Conservation (phyloP, 768 basidiomycete species). For the Suillus spraguei region DNA sequence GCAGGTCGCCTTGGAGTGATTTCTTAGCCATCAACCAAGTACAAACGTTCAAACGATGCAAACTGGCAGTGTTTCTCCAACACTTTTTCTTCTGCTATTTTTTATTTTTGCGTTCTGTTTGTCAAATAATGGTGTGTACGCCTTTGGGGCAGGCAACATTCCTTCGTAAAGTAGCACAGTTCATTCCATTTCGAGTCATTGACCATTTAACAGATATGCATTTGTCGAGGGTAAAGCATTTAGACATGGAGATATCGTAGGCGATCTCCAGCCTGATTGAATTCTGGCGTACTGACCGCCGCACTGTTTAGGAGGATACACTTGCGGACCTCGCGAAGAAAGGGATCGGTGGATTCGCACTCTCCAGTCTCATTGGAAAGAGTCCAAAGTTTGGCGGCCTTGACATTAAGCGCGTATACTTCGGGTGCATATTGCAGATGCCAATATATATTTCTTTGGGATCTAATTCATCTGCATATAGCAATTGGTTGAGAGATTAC, state of each 20-base stretch:
- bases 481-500: slow-evolving; percentile 91
- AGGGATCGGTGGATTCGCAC: slow-evolving; percentile 57
- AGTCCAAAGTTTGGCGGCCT: slow-evolving; percentile 75
- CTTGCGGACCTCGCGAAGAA: slow-evolving; percentile 63
- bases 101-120: slow-evolving; percentile 59
- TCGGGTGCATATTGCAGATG: slow-evolving; percentile 53
- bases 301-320: slow-evolving; percentile 61
- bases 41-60: slow-evolving; percentile 11
- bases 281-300: neutral
- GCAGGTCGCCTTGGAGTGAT: too few species aligned
- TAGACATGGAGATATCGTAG: slow-evolving; percentile 86
- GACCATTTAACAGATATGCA: slow-evolving; percentile 57
- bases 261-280: slow-evolving; percentile 31
- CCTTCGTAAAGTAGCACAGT: slow-evolving; percentile 51
- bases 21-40: too few species aligned
- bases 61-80: slow-evolving; percentile 25
- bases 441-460: neutral
- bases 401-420: slow-evolving; percentile 84
- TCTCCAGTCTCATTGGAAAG: slow-evolving; percentile 56
- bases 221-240: slow-evolving; percentile 87
- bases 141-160: slow-evolving; percentile 88
- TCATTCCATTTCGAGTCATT: neutral
- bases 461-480: slow-evolving; percentile 27
- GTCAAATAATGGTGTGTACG: slow-evolving; percentile 59
- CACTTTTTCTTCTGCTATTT: slow-evolving; percentile 47